phyloP scores from a whole-genome alignment of 2,329 filamentous ascomycete genomes.

The Ophiostoma tasmaniense region DNA sequence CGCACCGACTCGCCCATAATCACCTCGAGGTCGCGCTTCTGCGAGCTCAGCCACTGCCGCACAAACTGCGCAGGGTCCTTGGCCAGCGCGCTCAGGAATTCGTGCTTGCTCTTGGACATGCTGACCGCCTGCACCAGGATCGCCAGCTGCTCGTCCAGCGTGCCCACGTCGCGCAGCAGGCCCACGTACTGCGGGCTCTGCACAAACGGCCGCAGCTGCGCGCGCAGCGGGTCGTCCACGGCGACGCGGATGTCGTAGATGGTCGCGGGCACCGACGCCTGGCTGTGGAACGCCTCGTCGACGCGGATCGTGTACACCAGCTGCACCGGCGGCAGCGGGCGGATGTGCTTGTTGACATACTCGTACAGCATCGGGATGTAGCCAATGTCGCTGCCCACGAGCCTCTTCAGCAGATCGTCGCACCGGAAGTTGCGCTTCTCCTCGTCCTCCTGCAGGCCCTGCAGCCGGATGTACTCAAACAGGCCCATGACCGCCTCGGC shows the following conservation, averaged over 20 bases:
- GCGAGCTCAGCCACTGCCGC: constrained; percentile 78
- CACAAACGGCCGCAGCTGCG: constrained; percentile 55
- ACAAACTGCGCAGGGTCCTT: constrained; percentile 80
- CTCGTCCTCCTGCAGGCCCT: constrained; percentile 84
- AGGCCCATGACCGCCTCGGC: constrained; percentile 83
- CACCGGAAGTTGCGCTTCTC: constrained; percentile 90
- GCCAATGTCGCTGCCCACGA: constrained; percentile 67
- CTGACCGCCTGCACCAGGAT: constrained; percentile 73
- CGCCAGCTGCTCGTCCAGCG: constrained; percentile 77
- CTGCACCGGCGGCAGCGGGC: constrained; percentile 69
- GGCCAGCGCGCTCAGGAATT: constrained; percentile 71
- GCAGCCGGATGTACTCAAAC: constrained; percentile 88
- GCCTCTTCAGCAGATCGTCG: constrained; percentile 72
- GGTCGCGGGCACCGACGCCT: constrained; percentile 50
- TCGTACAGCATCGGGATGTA: constrained; percentile 81
- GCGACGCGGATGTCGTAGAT: constrained; percentile 84
- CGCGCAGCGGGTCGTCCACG: constrained; percentile 72
- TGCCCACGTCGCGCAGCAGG: constrained; percentile 66
- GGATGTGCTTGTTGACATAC: constrained; percentile 69
- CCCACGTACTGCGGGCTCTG: constrained; percentile 61
- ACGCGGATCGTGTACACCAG: constrained; percentile 90
- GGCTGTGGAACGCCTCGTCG: constrained; percentile 68
- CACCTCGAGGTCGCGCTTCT: constrained; percentile 83
- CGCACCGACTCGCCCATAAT: constrained; percentile 73
- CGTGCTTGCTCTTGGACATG: constrained; percentile 81